These are phyloP conservation scores for Verticillium zaregamsianum DNA, from an alignment of 2,329 filamentous ascomycete species.

Conservation along the genomic window DNA sequence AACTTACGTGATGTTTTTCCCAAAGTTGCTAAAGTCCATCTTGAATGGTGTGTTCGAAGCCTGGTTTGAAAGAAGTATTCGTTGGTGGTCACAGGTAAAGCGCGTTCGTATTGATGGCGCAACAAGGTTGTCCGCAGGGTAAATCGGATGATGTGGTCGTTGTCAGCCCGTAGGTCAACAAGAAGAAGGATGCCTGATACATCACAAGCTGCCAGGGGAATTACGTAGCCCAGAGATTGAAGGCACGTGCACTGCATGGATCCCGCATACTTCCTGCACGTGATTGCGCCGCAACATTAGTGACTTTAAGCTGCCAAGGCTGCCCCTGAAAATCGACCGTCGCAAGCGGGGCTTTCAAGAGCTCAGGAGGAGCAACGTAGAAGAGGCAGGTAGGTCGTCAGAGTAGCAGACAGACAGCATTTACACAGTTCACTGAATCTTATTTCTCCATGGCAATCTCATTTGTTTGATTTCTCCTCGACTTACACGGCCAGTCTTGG, in stretches of 20 bases:
- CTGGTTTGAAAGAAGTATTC: background rate
- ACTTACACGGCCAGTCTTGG: background rate
- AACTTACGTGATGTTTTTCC: conserved; percentile 52
- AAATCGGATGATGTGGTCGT: background rate
- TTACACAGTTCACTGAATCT: too few species aligned
- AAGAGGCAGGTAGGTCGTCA: too few species aligned
- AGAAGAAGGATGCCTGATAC: background rate
- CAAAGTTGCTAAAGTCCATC: conserved; percentile 58
- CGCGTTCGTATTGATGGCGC: background rate
- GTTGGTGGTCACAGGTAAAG: background rate
- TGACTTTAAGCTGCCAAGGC: too few species aligned
- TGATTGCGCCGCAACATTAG: background rate
- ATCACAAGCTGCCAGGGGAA: background rate
- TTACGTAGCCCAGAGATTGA: background rate
- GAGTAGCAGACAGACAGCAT: too few species aligned
- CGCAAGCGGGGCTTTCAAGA: background rate
- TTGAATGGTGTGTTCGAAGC: background rate
- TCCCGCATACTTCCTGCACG: background rate
- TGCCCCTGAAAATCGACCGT: background rate
- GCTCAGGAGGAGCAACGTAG: too few species aligned
- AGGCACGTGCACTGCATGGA: background rate
- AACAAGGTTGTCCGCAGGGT: background rate
- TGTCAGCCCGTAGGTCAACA: background rate
- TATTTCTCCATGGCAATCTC: background rate
- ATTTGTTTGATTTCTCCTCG: background rate